These are phyloP conservation scores for Eimeria maxima DNA, from an alignment of 169 alveolate species.

Conservation along the genomic window DNA sequence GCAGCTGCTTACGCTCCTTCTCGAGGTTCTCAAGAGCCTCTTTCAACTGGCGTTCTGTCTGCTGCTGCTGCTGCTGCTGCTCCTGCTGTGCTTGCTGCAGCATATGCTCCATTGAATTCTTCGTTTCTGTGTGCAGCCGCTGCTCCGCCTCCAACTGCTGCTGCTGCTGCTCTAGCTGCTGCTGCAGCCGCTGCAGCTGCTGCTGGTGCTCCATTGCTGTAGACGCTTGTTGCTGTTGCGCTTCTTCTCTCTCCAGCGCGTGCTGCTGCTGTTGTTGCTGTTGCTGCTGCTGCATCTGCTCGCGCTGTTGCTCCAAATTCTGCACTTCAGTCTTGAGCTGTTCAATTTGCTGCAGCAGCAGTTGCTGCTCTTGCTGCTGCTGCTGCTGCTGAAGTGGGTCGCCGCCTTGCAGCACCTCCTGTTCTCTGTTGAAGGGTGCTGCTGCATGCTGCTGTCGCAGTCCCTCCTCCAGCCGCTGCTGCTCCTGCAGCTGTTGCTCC, in stretches of 20 bases:
- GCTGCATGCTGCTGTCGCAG: neutral
- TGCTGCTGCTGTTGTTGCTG: conserved; percentile 57
- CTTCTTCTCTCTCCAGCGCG: neutral
- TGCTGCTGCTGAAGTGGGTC: conserved; percentile 5
- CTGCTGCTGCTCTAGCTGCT: conserved; percentile 3
- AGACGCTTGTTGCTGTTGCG: conserved; percentile 18
- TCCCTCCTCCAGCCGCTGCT: conserved; percentile 30
- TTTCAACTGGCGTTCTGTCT: neutral
- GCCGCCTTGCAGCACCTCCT: neutral
- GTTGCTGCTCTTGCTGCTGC: conserved; percentile 8
- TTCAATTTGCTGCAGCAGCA: conserved; percentile 38
- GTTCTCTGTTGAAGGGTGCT: neutral
- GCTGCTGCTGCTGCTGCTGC: conserved; percentile 49
- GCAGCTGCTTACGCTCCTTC: neutral
- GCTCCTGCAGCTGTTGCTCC: conserved; percentile 44
- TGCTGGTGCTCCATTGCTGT: neutral
- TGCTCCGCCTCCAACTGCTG: conserved; percentile 25
- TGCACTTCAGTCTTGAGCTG: conserved; percentile 5
- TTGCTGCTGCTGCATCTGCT: conserved; percentile 42
- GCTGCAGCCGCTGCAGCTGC: conserved; percentile 35
- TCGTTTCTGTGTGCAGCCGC: neutral
- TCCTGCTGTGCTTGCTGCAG: conserved; percentile 33
- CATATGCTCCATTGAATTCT: neutral
- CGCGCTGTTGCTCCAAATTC: conserved; percentile 12
- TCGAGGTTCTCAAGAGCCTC: neutral